Percentiles rank a stretch among this genome's conserved stretches.
Evolutionary conservation across 2,329 filamentous ascomycete genomes (phyloP).

Genomic region (Akanthomyces dipterigenus): DNA sequence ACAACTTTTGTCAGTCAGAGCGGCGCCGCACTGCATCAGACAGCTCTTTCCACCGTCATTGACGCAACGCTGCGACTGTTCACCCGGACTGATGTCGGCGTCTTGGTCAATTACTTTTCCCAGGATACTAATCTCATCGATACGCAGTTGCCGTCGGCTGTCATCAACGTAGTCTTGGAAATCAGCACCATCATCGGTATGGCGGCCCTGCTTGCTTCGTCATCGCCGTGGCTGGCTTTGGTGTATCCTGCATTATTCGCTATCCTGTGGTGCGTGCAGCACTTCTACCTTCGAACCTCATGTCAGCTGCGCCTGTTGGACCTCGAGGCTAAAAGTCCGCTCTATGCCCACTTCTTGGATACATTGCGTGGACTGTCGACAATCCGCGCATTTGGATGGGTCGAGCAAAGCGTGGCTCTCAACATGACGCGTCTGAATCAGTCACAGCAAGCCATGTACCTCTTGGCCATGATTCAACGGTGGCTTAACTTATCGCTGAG

Average conservation of each 20-base stretch:
- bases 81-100: slow-evolving; percentile 26
- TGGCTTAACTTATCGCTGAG: slow-evolving; percentile 48
- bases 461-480: slow-evolving; percentile 48
- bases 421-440: slow-evolving; percentile 42
- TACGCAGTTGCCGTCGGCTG: slow-evolving; percentile 20
- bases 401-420: slow-evolving; percentile 30
- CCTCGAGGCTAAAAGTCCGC: slow-evolving; percentile 30
- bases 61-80: slow-evolving; percentile 28
- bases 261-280: slow-evolving; percentile 39
- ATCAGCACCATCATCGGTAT: slow-evolving; percentile 37
- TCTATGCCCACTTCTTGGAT: slow-evolving; percentile 42
- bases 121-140: slow-evolving; percentile 30
- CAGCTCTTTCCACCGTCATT: slow-evolving; percentile 18
- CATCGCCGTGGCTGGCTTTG: slow-evolving; percentile 38
- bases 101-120: slow-evolving; percentile 30
- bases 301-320: slow-evolving; percentile 37
- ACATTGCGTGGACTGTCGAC: slow-evolving; percentile 46
- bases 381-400: slow-evolving; percentile 50
- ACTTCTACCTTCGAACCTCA: background rate
- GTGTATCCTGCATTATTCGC: slow-evolving; percentile 42
- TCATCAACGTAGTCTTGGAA: slow-evolving; percentile 28
- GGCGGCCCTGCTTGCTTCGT: slow-evolving; percentile 37
- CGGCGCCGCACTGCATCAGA: slow-evolving; percentile 17
- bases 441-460: slow-evolving; percentile 50
- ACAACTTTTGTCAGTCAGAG: slow-evolving; percentile 8